A percentile compares a stretch with the other conserved stretches of the same genome.
phyloP scores from a whole-genome alignment of 2,329 filamentous ascomycete species.

The Apiospora aurea region DNA sequence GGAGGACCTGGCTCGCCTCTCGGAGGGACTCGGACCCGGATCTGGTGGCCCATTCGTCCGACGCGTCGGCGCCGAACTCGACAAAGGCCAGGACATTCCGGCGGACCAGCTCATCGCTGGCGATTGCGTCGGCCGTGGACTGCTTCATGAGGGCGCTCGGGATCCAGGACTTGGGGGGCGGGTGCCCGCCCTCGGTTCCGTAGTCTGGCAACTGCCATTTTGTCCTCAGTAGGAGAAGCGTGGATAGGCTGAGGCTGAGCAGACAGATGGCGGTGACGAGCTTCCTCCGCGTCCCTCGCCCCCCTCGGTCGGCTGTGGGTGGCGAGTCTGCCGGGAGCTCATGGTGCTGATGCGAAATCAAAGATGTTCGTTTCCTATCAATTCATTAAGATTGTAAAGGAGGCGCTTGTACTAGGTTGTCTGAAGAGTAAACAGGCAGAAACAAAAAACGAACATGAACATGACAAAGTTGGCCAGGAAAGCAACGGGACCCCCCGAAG shows the following conservation, averaged over 20 bases:
- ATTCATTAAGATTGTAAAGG: background rate
- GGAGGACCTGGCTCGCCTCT: background rate
- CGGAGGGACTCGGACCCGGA: background rate
- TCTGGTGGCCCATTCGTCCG: background rate
- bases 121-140: conserved; percentile 15
- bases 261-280: background rate
- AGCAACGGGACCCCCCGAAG: background rate
- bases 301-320: background rate
- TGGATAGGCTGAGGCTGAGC: background rate
- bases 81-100: conserved; percentile 1
- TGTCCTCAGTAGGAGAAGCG: background rate
- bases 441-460: background rate
- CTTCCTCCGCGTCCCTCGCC: background rate
- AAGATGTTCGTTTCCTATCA: background rate
- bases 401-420: background rate
- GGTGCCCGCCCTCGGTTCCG: background rate
- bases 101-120: conserved; percentile 2
- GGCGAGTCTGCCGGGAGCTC: background rate
- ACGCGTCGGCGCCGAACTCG: conserved; percentile 9
- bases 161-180: background rate
- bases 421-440: background rate
- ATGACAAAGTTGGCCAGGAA: background rate
- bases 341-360: background rate
- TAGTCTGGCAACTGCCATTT: background rate
- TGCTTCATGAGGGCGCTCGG: background rate